Evolutionary conservation across 106 monocot species (phyloP), one percentile per base, ranked within the genome.

Genomic region (Cymbidium sinense): DNA sequence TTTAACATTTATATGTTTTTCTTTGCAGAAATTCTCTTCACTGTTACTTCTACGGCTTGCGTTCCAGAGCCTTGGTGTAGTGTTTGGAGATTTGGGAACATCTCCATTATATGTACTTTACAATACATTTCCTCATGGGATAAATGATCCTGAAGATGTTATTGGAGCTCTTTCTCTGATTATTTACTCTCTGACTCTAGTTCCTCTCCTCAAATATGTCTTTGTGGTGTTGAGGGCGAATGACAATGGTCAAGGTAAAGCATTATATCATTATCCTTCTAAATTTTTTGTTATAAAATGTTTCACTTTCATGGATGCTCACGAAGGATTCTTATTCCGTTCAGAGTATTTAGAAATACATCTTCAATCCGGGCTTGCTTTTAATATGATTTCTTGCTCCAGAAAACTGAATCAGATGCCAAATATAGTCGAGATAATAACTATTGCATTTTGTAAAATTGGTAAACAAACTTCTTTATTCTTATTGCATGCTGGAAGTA

Each of bases 91-190:
- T 69, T 73, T 91, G 73, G 91, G 88, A 39, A 91, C 91, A 41
- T 91, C 91, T 9, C 91, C 91, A 1, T 50, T 91, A 36, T 91
- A 88, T 71, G 91, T 91, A 30, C 86, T 88, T 47, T 85, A 78
- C 80, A 91, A 88, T 50, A 86, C 88, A 19, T 91, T 91, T 78
- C 77, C 91, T 21, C 30, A 83, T 34, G 86, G 88, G 34, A 77
- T 88, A 41, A 61, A 79, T 5, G 86, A 91, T 81, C 67, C 82
- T 43, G 86, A 91, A 37, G 91, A 88, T 52, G 43, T 91, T 44
- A 77, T 91, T 51, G 91, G 91, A 78, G 91, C 88, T 69, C 88
- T 91, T 73, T 91, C 91, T 80, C 73, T 91, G 70, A 88, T 91
- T 65, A 88, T 91, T 54, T 91, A 91, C 80, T 82, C 91, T 23